Percentiles rank a stretch among this genome's conserved stretches.
These are phyloP conservation scores for Umbelopsis isabellina DNA, from an alignment of 192 early-diverging fungal genomes.

Conservation along the genomic window DNA sequence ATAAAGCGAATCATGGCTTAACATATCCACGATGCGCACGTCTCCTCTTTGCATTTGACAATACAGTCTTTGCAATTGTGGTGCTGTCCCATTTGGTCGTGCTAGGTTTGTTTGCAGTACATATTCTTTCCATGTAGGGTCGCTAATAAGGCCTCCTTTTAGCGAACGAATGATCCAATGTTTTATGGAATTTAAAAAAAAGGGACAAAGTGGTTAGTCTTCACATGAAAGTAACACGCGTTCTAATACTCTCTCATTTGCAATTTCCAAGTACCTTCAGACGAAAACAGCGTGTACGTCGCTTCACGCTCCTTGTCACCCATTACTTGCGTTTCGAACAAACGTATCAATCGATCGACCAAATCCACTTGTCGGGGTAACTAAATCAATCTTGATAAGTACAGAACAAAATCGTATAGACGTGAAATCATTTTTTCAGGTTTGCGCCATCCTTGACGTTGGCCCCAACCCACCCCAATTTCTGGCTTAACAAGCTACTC, in stretches of 20 bases:
- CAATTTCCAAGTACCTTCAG: conserved; percentile 43
- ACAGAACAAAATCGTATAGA: not conserved
- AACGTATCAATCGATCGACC: conserved; percentile 55
- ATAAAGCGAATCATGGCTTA: conserved; percentile 15
- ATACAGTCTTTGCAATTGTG: conserved; percentile 8
- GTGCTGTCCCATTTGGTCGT: conserved; percentile 28
- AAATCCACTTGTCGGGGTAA: conserved; percentile 63
- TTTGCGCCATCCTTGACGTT: too few species aligned
- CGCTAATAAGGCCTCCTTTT: conserved; percentile 48
- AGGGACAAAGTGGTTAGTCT: not conserved
- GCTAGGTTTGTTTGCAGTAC: conserved; percentile 32
- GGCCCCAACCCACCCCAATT: too few species aligned
- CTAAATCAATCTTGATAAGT: conserved; percentile 31
- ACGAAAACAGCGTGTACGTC: conserved; percentile 61
- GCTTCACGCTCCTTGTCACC: conserved; percentile 58
- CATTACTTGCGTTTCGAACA: conserved; percentile 41
- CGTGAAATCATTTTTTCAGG: not conserved
- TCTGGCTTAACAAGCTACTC: not conserved
- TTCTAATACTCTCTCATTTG: not conserved
- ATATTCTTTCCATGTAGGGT: conserved; percentile 61
- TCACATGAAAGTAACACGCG: not conserved
- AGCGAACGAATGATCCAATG: conserved; percentile 27
- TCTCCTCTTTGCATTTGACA: conserved; percentile 20
- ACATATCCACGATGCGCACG: conserved; percentile 13
- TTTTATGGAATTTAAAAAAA: not conserved